Evolutionary conservation across 2,329 filamentous ascomycete genomes (phyloP), one percentile per base, ranked within the genome.

Genomic region (Colletotrichum filicis): DNA sequence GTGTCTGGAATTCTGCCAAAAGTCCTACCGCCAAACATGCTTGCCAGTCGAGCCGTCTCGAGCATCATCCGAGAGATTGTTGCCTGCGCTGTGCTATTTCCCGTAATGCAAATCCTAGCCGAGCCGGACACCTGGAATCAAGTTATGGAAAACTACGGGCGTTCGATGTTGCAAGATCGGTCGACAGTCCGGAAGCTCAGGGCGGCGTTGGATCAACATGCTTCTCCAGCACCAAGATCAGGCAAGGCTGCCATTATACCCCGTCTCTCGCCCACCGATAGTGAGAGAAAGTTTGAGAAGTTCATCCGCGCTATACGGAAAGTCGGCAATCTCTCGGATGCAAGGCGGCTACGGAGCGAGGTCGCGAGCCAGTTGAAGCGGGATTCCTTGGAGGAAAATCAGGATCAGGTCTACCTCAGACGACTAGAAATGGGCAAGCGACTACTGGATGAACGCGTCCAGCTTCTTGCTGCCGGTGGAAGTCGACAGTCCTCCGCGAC

Each of bases 71-170:
- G 94, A 77, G 97, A 99, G 84, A 92, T 99, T 74, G 91, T 98
- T n/a, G 89, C 95, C 26, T 98, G 97, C 82, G 94, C 95, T n/a
- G 92, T 99, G 52, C 85, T 99, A 49, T 92, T 91, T 55, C 97
- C 97, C 0, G 85, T 97, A 26, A 88, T 98, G 79, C 91, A 93
- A 77, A 86, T 95, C 74, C 85, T 99, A 22, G 91, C 94, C 5
- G 96, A 99, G 77, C 95, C 97, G 1, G 97, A 99, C 84, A 97
- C 93, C 9, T 99, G 96, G 96, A 98, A 99, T 79, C 95, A 98
- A 81, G 83, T 98, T 73, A 95, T 98, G 88, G 96, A 98, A 82
- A 95, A 92, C 68, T 95, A 92, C 82, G 93, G 95, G 22, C 92
- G 94, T 62, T 93, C 93, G 30, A 93, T 97, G 85, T 87, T 99